Percentiles rank a stretch among this genome's conserved stretches.
Evolutionary conservation across 306 rosid genomes (phyloP).

Genomic region (Vicia villosa): DNA sequence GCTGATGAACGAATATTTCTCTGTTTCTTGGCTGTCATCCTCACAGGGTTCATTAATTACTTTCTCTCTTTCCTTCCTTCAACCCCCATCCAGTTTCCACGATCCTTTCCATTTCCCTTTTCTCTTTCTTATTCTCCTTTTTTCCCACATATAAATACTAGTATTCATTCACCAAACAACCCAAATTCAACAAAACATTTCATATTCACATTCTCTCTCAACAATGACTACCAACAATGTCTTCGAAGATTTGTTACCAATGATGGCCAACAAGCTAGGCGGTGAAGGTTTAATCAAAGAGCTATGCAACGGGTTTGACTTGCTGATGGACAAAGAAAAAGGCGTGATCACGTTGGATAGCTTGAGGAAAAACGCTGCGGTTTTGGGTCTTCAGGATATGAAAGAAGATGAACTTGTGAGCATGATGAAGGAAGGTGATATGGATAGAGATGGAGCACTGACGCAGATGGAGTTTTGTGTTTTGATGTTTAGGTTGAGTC

Average conservation of each 20-base stretch:
- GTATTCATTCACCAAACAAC: neutral
- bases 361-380: constrained; percentile 58
- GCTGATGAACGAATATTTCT: constrained; percentile 50
- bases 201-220: neutral
- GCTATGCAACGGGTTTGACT: constrained; percentile 80
- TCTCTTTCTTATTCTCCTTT: neutral
- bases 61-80: constrained; percentile 38
- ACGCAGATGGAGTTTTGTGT: constrained; percentile 91
- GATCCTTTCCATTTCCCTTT: neutral
- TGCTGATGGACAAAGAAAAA: constrained; percentile 79
- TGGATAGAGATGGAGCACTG: constrained; percentile 79
- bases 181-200: no score
- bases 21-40: constrained; percentile 64
- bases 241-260: constrained; percentile 75
- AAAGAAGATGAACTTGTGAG: constrained; percentile 75
- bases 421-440: constrained; percentile 81
- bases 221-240: constrained; percentile 50
- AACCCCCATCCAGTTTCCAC: constrained; percentile 17
- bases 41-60: constrained; percentile 23
- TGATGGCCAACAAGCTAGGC: constrained; percentile 79
- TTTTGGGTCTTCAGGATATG: constrained; percentile 66
- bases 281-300: constrained; percentile 82
- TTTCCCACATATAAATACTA: constrained; percentile 23
- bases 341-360: constrained; percentile 78
- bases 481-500: constrained; percentile 93